Percentiles rank a stretch among this genome's conserved stretches.
phyloP scores from a whole-genome alignment of 768 basidiomycete genomes.

The Tylopilus cervinicoccineus region DNA sequence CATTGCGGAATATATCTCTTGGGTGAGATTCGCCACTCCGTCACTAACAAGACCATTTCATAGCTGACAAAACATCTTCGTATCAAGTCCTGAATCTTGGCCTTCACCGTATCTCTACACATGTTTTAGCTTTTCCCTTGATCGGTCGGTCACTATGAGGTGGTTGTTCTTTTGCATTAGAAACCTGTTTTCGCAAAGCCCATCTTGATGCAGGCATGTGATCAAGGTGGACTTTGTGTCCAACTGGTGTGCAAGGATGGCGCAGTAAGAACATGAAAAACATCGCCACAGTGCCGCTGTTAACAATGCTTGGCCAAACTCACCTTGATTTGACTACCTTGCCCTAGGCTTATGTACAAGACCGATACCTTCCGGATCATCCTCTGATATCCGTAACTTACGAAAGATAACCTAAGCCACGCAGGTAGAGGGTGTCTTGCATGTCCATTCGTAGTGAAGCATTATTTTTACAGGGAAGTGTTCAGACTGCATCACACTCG shows the following conservation, averaged over 20 bases:
- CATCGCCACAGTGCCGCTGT: background rate
- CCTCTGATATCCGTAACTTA: no score
- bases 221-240: conserved; percentile 9
- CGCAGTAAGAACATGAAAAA: no score
- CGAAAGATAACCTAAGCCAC: no score
- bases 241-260: background rate
- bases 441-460: no score
- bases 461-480: no score
- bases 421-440: no score
- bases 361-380: no score
- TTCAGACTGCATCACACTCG: no score
- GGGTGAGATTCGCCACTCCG: background rate
- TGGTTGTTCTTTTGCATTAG: background rate
- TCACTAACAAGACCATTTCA: background rate
- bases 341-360: background rate
- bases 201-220: conserved; percentile 15
- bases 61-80: background rate
- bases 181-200: conserved; percentile 11
- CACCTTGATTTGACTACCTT: background rate
- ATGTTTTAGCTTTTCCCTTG: background rate
- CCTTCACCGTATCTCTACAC: background rate
- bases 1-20: background rate
- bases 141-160: background rate
- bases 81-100: background rate
- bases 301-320: background rate